Evolutionary conservation across 805 yeast species (phyloP).

Genomic region (Ogataea siamensis): DNA sequence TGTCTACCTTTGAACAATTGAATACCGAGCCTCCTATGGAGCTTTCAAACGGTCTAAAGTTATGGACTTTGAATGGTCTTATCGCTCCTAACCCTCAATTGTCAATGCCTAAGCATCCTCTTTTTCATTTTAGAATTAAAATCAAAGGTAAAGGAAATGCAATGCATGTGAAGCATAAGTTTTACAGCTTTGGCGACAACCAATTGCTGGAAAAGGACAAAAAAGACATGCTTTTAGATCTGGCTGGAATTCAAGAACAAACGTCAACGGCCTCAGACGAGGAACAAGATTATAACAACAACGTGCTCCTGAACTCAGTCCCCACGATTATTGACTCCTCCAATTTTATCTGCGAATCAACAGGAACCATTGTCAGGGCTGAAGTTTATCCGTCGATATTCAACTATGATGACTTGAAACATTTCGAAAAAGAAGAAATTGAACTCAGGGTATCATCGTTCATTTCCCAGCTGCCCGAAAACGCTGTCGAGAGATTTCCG

Average conservation of each 20-base stretch:
- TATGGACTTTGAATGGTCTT: constrained; percentile 27
- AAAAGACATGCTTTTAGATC: constrained; percentile 21
- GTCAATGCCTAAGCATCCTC: constrained; percentile 19
- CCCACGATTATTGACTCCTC: constrained; percentile 46
- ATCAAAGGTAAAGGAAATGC: constrained; percentile 24
- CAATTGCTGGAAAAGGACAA: constrained; percentile 29
- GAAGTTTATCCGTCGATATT: constrained; percentile 55
- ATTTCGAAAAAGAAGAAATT: constrained; percentile 50
- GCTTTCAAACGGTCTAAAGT: constrained; percentile 10
- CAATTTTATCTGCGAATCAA: constrained; percentile 43
- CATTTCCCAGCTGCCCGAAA: constrained; percentile 24
- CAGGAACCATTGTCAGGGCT: constrained; percentile 49
- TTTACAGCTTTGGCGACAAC: constrained; percentile 28
- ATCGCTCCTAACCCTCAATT: constrained; percentile 23
- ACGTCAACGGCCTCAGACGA: constrained; percentile 4
- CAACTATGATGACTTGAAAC: constrained; percentile 41
- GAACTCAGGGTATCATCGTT: constrained; percentile 45
- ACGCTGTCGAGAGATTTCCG: constrained; percentile 15
- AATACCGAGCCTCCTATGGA: constrained; percentile 17
- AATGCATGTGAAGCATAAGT: constrained; percentile 24
- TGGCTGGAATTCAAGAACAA: constrained; percentile 1
- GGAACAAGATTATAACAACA: constrained; percentile 12
- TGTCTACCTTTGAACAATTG: constrained; percentile 28
- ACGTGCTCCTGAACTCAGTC: constrained; percentile 22
- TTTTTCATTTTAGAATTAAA: constrained; percentile 30